Conservation (phyloP, 331 rosid species). For the Phaseolus coccineus region DNA sequence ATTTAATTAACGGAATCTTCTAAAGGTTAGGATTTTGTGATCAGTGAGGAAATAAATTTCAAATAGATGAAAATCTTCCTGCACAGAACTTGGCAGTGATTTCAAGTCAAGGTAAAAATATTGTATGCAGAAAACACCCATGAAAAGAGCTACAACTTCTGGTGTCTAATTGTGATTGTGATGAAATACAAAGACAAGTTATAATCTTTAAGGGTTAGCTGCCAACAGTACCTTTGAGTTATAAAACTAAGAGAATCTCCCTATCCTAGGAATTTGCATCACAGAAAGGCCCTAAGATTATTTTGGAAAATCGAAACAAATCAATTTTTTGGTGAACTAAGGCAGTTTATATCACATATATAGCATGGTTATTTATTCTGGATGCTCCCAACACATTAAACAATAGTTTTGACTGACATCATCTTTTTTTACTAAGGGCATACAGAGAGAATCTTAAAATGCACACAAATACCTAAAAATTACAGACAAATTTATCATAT, state of each 20-base stretch:
- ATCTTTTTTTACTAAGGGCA: background rate
- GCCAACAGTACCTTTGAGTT: too few relatives aligned
- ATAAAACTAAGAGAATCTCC: too few relatives aligned
- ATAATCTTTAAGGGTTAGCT: background rate
- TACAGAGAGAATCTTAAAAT: background rate
- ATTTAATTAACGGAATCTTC: background rate
- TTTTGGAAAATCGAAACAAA: background rate
- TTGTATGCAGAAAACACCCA: background rate
- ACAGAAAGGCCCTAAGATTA: background rate
- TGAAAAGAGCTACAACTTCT: background rate
- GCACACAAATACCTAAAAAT: too few relatives aligned
- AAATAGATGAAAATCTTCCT: background rate
- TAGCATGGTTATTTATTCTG: background rate
- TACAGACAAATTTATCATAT: background rate
- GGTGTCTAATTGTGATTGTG: background rate
- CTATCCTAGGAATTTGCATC: too few relatives aligned
- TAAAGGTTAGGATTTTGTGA: background rate
- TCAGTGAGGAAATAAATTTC: background rate
- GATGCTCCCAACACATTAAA: too few relatives aligned
- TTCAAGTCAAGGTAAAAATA: background rate
- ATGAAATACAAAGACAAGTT: background rate
- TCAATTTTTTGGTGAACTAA: background rate
- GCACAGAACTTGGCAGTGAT: background rate
- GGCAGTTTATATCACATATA: background rate
- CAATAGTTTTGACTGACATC: too few relatives aligned